These are phyloP conservation scores for Plantago major DNA, from an alignment of 257 asterid genomes.

Conservation along the genomic window DNA sequence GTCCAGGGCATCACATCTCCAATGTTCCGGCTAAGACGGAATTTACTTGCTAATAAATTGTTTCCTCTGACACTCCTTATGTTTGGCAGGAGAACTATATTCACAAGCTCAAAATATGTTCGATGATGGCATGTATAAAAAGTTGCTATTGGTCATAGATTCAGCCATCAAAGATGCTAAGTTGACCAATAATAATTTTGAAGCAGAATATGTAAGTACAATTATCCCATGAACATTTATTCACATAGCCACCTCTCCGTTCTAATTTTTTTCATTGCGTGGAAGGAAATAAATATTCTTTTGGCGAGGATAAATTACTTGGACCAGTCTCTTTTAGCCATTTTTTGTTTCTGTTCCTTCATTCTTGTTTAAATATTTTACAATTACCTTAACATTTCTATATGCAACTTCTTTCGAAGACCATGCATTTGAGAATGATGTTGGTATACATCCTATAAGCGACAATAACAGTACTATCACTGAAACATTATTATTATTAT, in stretches of 20 bases:
- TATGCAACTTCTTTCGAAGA: too few relatives aligned
- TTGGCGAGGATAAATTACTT: neutral
- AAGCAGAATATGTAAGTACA: conserved; percentile 82
- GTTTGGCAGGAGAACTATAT: conserved; percentile 83
- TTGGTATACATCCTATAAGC: too few relatives aligned
- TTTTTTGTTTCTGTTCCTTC: too few relatives aligned
- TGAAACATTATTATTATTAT: too few relatives aligned
- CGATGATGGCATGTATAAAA: conserved; percentile 56
- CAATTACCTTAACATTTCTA: too few relatives aligned
- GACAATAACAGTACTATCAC: too few relatives aligned
- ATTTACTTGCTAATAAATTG: conserved; percentile 4
- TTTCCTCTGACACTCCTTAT: conserved; percentile 16
- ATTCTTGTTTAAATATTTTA: too few relatives aligned
- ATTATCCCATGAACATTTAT: conserved; percentile 20
- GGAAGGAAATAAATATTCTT: neutral
- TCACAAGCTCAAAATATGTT: conserved; percentile 82
- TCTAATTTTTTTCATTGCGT: neutral
- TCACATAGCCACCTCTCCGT: conserved; percentile 7
- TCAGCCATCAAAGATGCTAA: conserved; percentile 63
- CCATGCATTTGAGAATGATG: too few relatives aligned
- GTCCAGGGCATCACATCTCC: too few relatives aligned
- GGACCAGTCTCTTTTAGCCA: too few relatives aligned
- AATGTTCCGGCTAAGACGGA: too few relatives aligned
- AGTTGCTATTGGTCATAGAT: conserved; percentile 65
- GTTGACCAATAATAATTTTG: conserved; percentile 53